phyloP scores from a whole-genome alignment of 176 grass and related monocot genomes.

The Zoysia japonica region DNA sequence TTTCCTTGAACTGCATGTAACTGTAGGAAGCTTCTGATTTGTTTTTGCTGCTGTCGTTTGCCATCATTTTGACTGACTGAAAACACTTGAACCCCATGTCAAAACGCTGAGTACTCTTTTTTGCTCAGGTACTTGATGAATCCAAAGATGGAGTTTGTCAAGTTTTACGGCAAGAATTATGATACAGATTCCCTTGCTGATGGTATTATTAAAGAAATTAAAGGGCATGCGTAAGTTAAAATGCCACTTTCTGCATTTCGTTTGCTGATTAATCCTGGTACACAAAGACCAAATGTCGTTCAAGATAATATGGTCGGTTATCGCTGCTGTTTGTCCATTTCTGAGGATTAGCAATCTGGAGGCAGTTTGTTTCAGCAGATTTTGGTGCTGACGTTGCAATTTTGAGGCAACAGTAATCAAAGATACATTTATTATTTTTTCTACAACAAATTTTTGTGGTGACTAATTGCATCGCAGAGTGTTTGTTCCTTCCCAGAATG shows the following conservation, averaged over 20 bases:
- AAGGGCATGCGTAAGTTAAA: slow-evolving; percentile 40
- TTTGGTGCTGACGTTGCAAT: neutral
- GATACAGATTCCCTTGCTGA: slow-evolving; percentile 67
- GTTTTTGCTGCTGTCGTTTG: neutral
- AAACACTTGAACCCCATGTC: too few species aligned
- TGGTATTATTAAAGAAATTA: slow-evolving; percentile 65
- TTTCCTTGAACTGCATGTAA: neutral
- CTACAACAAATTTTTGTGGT: neutral
- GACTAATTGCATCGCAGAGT: neutral
- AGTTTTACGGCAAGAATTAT: slow-evolving; percentile 88
- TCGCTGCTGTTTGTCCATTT: neutral
- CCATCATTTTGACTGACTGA: neutral
- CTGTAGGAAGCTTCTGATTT: neutral
- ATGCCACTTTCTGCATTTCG: neutral
- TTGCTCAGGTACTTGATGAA: slow-evolving; percentile 84
- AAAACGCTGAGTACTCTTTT: slow-evolving; percentile 1
- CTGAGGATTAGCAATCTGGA: neutral
- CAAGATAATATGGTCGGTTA: neutral
- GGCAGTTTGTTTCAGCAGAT: slow-evolving; percentile 8
- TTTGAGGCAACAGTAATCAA: neutral
- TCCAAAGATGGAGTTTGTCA: slow-evolving; percentile 69
- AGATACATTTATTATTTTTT: neutral
- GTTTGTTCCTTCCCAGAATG: neutral
- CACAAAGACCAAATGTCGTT: neutral
- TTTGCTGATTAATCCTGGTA: neutral